Conservation (phyloP, 2,329 filamentous ascomycete species). For the Colletotrichum filicis region DNA sequence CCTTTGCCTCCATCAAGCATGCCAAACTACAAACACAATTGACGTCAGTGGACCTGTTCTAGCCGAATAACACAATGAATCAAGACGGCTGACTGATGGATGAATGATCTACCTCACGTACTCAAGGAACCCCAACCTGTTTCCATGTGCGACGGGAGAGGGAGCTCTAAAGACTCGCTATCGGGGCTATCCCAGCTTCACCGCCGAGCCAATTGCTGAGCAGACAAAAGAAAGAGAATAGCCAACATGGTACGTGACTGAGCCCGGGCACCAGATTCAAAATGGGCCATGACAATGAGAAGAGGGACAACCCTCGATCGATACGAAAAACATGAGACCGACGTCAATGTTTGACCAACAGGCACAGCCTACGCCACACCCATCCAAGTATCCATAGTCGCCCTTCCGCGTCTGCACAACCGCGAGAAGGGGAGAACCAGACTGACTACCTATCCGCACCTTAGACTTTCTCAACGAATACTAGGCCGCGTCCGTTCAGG, state of each 20-base stretch:
- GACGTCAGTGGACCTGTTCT: background rate
- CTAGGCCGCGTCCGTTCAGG: background rate
- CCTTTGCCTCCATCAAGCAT: background rate
- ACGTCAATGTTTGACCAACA: background rate
- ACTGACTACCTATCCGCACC: background rate
- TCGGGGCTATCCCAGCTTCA: background rate
- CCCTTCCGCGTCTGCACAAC: background rate
- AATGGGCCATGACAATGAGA: background rate
- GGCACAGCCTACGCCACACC: background rate
- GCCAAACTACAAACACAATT: background rate
- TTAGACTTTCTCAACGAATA: background rate
- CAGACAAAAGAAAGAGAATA: background rate
- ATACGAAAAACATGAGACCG: conserved; percentile 2
- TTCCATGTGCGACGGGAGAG: background rate
- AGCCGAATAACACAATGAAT: background rate
- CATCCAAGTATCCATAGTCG: background rate
- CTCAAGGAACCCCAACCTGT: background rate
- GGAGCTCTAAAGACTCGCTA: background rate
- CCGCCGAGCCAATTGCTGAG: conserved; percentile 12
- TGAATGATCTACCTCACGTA: background rate
- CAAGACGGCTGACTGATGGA: background rate
- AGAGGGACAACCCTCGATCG: background rate
- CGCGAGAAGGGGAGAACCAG: background rate
- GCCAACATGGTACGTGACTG: background rate
- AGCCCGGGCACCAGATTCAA: background rate